Evolutionary conservation across 148 eudicot species (phyloP), one percentile per base, ranked within the genome.

Genomic region (Vaccinium darrowii): DNA sequence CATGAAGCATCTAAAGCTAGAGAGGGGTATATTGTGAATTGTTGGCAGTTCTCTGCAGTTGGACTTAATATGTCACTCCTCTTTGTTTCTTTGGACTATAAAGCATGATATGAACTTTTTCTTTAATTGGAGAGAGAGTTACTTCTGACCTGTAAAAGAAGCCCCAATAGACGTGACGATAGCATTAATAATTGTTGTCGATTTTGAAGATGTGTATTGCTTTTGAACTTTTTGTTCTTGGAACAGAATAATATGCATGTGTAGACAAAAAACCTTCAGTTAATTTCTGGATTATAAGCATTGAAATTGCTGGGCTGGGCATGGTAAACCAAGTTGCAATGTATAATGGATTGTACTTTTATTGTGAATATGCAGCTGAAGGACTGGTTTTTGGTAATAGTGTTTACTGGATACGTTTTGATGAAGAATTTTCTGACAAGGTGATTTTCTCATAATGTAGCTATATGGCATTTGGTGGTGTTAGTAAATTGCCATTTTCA

Each of bases 391-490:
- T 97, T 90, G 99, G 99, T 53, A 97, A 97, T 87, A 95, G 95
- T 81, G 98, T 95, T n/a, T 97, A 83, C 83, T 92, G 98, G 98
- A 91, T 97, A 90, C 94, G 92, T 60, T 97, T 97, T 86, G 98
- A 94, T 86, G 98, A 97, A 78, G 94, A 91, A 52, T 93, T 85
- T 89, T 86, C 93, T 50, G 92, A 92, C 3, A 97, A 94, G 98
- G 98, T 92, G 69, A 86, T 36, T 76, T 80, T 81, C 33, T 30
- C 18, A 4, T 27, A 33, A 56, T 58, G 19, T 23, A 25, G 62
- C 18, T 10, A n/a, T 8, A 49, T 53, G 16, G 23, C 19, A 19
- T 62, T 52, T 43, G 27, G 60, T 43, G 7, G 19, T 1, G 18
- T 63, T 13, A 62, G 30, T 62, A 50, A 16, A 14, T 50, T 60